Percentiles rank a stretch among this genome's conserved stretches.
Evolutionary conservation across 2,329 filamentous ascomycete species (phyloP).

Genomic region (Ceratocystiopsis sp.): DNA sequence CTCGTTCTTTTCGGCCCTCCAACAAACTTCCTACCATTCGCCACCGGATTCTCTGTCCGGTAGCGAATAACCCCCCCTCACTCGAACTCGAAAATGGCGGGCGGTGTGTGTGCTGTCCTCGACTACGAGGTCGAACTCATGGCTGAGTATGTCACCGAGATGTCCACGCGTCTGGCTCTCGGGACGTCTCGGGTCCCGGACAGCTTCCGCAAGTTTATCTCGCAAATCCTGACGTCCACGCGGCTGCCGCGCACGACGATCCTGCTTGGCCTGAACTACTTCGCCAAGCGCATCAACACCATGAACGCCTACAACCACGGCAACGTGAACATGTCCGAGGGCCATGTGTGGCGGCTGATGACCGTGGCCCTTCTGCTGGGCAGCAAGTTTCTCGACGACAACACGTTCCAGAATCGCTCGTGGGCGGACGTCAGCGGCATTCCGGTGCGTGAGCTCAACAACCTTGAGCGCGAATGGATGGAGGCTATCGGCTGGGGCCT

Average conservation of each 20-base stretch:
- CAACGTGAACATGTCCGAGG: constrained; percentile 40
- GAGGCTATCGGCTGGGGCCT: constrained; percentile 67
- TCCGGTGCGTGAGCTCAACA: constrained; percentile 65
- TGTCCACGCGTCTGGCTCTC: constrained; percentile 47
- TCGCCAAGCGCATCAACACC: constrained; percentile 67
- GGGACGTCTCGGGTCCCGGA: constrained; percentile 30
- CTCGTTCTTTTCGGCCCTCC: constrained; percentile 3
- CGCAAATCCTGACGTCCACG: constrained; percentile 78
- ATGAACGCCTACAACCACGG: constrained; percentile 34
- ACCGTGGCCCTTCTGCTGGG: constrained; percentile 73
- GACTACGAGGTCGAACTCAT: constrained; percentile 95
- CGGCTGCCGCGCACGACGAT: constrained; percentile 83
- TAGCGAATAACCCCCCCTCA: constrained; percentile 6
- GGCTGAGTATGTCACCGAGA: constrained; percentile 88
- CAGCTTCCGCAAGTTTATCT: constrained; percentile 85
- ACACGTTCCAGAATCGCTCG: constrained; percentile 92
- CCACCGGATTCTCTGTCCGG: neutral
- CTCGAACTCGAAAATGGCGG: constrained; percentile 37
- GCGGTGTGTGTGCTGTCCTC: constrained; percentile 82
- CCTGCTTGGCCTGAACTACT: constrained; percentile 74
- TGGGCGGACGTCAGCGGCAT: constrained; percentile 95
- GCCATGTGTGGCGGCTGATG: constrained; percentile 72
- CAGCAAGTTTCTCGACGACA: constrained; percentile 93
- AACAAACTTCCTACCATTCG: no score
- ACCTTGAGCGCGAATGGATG: constrained; percentile 77